Conservation (phyloP, 2,329 filamentous ascomycete species). For the Xylariaceae sp. region DNA sequence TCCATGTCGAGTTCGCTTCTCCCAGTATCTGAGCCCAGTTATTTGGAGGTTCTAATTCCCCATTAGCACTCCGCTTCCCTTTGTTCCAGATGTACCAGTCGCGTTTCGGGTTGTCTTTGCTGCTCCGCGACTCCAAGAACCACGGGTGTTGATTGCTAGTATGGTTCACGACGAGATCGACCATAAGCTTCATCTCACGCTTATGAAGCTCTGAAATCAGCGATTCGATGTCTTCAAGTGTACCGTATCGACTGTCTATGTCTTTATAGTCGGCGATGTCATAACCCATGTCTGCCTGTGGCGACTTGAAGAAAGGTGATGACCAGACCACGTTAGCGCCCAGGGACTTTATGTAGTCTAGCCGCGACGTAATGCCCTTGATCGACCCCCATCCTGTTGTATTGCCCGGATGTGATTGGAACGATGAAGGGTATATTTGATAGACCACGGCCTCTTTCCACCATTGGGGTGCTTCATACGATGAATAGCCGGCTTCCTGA, state of each 20-base stretch:
- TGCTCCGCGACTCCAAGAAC: slow-evolving; percentile 64
- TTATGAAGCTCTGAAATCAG: slow-evolving; percentile 57
- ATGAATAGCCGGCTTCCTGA: too few species aligned
- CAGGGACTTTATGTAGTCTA: slow-evolving; percentile 58
- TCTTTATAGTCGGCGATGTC: slow-evolving; percentile 65
- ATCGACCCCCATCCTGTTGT: slow-evolving; percentile 55
- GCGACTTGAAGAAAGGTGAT: slow-evolving; percentile 62
- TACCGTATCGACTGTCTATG: slow-evolving; percentile 63
- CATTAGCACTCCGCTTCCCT: slow-evolving; percentile 50
- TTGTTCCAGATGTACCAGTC: slow-evolving; percentile 64
- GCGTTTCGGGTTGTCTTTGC: slow-evolving; percentile 58
- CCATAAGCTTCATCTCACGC: slow-evolving; percentile 65
- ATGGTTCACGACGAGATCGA: slow-evolving; percentile 77
- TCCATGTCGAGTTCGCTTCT: slow-evolving; percentile 58
- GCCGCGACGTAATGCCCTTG: slow-evolving; percentile 57
- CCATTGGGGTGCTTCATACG: slow-evolving; percentile 33
- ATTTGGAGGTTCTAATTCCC: slow-evolving; percentile 65
- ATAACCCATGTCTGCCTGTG: slow-evolving; percentile 67
- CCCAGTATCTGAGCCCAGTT: slow-evolving; percentile 68
- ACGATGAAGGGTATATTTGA: slow-evolving; percentile 58
- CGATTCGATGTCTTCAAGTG: slow-evolving; percentile 60
- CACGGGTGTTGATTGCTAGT: slow-evolving; percentile 68
- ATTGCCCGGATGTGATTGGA: slow-evolving; percentile 47
- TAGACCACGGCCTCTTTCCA: slow-evolving; percentile 57
- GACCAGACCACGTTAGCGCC: slow-evolving; percentile 65